Evolutionary conservation across 108 stramenopile genomes (phyloP).

Genomic region (Cyclotella sp.): DNA sequence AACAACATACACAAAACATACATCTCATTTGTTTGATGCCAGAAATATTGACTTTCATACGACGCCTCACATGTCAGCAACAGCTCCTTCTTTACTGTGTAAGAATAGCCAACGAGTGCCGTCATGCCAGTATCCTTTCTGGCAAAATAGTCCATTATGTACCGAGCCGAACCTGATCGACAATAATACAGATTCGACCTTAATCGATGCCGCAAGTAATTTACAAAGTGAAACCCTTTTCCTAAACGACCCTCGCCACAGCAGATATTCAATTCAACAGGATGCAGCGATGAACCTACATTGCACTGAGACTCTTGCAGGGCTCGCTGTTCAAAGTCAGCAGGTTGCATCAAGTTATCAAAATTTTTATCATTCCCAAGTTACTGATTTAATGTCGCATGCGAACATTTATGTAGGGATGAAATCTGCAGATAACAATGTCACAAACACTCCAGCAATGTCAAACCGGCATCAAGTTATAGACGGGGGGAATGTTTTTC

Average conservation of each 20-base stretch:
- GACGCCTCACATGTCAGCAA: not conserved
- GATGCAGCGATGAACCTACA: too few relatives aligned
- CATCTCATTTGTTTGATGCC: not conserved
- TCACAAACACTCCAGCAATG: not conserved
- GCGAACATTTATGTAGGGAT: too few relatives aligned
- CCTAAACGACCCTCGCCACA: not conserved
- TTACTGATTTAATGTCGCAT: too few relatives aligned
- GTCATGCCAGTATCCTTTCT: conserved; percentile 1
- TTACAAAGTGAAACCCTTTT: not conserved
- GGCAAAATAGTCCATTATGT: too few relatives aligned
- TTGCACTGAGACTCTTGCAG: too few relatives aligned
- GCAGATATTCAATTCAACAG: too few relatives aligned
- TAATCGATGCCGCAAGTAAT: not conserved
- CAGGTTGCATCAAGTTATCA: too few relatives aligned
- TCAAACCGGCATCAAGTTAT: not conserved
- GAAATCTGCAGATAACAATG: too few relatives aligned
- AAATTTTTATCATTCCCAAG: too few relatives aligned
- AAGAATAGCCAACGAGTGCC: not conserved
- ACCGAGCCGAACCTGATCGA: not conserved
- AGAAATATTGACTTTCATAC: not conserved
- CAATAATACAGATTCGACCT: not conserved
- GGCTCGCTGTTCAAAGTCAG: too few relatives aligned
- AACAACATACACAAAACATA: not conserved
- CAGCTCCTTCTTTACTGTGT: not conserved
- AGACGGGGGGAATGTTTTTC: not conserved